phyloP scores from a whole-genome alignment of 2,329 filamentous ascomycete species.

The Didymella pomorum region DNA sequence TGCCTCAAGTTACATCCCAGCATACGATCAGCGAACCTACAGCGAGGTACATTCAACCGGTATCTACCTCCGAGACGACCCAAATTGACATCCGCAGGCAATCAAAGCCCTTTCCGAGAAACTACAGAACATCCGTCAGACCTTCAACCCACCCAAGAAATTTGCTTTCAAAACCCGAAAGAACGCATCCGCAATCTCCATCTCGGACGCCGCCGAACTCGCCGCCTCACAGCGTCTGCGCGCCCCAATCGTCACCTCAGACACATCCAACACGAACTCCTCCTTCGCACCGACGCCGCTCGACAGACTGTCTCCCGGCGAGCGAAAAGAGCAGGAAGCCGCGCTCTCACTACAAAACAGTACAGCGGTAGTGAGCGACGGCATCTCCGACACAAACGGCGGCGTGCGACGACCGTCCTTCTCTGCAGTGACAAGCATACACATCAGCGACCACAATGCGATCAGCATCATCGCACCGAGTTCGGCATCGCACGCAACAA shows the following conservation, averaged over 20 bases:
- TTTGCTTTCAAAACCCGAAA: slow-evolving; percentile 79
- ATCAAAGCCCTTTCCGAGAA: slow-evolving; percentile 84
- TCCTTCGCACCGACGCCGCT: slow-evolving; percentile 53
- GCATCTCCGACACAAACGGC: slow-evolving; percentile 16
- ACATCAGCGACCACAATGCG: slow-evolving; percentile 71
- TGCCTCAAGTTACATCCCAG: slow-evolving; percentile 79
- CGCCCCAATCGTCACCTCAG: slow-evolving; percentile 52
- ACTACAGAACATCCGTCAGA: slow-evolving; percentile 72
- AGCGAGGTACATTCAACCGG: slow-evolving; percentile 65
- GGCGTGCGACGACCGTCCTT: slow-evolving; percentile 60
- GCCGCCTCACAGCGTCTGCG: slow-evolving; percentile 57
- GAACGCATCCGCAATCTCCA: slow-evolving; percentile 62
- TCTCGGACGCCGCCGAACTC: slow-evolving; percentile 64
- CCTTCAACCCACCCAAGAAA: slow-evolving; percentile 73
- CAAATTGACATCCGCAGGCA: slow-evolving; percentile 60
- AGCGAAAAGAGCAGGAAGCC: slow-evolving; percentile 43
- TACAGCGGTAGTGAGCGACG: not conserved
- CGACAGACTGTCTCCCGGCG: slow-evolving; percentile 44
- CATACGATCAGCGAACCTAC: slow-evolving; percentile 90
- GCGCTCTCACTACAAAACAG: not conserved
- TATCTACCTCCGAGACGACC: not conserved
- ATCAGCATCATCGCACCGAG: slow-evolving; percentile 79
- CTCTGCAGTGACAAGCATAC: slow-evolving; percentile 65
- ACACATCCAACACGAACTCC: slow-evolving; percentile 49
- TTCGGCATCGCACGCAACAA: slow-evolving; percentile 73